Evolutionary conservation across 225 moss, liverwort and hornwort species (phyloP), one percentile per base, ranked within the genome.

Genomic region (Pleurozium schreberi): DNA sequence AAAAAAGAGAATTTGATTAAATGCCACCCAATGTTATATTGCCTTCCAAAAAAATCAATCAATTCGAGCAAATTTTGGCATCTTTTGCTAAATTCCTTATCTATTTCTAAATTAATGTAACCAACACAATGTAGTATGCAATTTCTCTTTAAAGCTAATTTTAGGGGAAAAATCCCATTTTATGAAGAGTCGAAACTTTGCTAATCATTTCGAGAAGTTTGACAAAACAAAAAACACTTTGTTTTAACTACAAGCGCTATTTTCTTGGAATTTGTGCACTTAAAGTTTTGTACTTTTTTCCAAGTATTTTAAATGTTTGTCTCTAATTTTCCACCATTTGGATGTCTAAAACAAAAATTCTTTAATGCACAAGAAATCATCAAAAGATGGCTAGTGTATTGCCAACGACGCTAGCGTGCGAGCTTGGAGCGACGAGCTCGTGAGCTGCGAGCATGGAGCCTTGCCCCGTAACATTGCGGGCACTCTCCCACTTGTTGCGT

Each of bases 181-280:
- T 5, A 43, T 15, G 5, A 16, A 3, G 27, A 68, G 8, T 43
- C 27, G 45, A 73, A 73, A 73, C 0, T 73, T 28, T 73, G 45
- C 18, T 10, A 73, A 18, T 0, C 28, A 6, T 28, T 28, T 3
- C 0, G 1, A 0, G 5, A 74, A 75, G 20, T 52, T 8, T 52
- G 5, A 8, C 52, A 12, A n/a, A n/a, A n/a, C n/a, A 74, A 30
- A 25, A 73, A 11, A 74, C 0, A 30, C 17, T 23, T 69, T 31
- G n/a, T n/a, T n/a, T n/a, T n/a, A n/a, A n/a, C 8, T 50, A 50
- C 34, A 75, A 50, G 50, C 0, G 0, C 21, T 34, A 75, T 31
- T 47, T 21, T 75, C 8, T 53, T 76, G 1, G 9, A 36, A 76
- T 76, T 1, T 52, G 0, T 0, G 0, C 0, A 0, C 6, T 53